Percentiles rank a stretch among this genome's conserved stretches.
These are phyloP conservation scores for Dipteronia dyeriana DNA, from an alignment of 345 rosid species.

Conservation along the genomic window DNA sequence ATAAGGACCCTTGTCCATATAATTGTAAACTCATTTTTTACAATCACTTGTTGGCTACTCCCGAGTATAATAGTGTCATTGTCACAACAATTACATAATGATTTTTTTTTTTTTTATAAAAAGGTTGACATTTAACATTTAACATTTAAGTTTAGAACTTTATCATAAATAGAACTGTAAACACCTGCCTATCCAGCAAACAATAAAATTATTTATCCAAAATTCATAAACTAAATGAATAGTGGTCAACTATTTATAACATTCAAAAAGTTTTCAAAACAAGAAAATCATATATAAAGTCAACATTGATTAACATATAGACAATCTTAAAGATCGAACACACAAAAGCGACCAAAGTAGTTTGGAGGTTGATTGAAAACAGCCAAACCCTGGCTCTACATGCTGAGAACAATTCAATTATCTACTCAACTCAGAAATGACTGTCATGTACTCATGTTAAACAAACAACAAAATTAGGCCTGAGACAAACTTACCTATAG, in stretches of 20 bases:
- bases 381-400: neutral
- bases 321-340: neutral
- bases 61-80: neutral
- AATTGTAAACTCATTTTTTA: neutral
- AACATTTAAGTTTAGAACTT: neutral
- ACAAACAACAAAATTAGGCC: neutral
- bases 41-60: neutral
- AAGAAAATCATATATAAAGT: neutral
- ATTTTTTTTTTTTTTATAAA: neutral
- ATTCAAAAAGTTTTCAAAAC: neutral
- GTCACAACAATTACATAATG: neutral
- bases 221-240: neutral
- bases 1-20: neutral
- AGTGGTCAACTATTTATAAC: neutral
- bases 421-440: slow-evolving; percentile 6
- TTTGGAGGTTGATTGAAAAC: neutral
- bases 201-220: slow-evolving; percentile 1
- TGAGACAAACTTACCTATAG: slow-evolving; percentile 58
- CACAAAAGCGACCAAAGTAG: neutral
- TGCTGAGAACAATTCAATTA: slow-evolving; percentile 5
- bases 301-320: neutral
- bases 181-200: neutral
- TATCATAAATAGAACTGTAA: neutral
- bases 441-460: neutral
- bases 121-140: too few relatives aligned